Evolutionary conservation across 148 eudicot species (phyloP), one percentile per base, ranked within the genome.

Genomic region (Persicaria tinctoria): DNA sequence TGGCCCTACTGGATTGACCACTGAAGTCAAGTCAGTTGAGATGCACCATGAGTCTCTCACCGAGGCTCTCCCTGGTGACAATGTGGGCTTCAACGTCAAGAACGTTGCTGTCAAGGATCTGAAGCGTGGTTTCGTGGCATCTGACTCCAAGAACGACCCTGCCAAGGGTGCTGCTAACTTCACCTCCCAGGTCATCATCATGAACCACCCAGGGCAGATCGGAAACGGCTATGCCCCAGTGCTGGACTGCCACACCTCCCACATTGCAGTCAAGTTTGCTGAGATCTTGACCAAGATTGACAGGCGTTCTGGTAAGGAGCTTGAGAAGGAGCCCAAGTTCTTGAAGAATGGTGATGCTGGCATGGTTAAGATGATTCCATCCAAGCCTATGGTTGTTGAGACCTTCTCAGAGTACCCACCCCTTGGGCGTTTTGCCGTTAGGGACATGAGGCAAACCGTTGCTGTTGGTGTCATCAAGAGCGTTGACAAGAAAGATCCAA

Each of bases 401-500:
- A 80, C 82, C 73, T 80, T 80, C 79, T 76, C 82, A 0, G 79
- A 76, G 13, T 80, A 80, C 74, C 82, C 82, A 0, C 82, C 82
- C 1, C 79, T 80, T 0, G 82, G 82, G 1, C 79, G 82, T 20
- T 80, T 80, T 76, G 82, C 82, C 3, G 82, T 80, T 49, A 72
- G 82, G 48, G 82, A 80, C 79, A 80, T 80, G 82, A 72, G 82
- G 53, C 82, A 80, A 32, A 80, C 82, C 0, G 82, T 80, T 51
- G 82, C 82, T 47, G 82, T 80, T n/a, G 82, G 82, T 73, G 85
- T 82, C 13, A 82, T 82, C 82, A 82, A 82, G 78, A 76, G 78
- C 45, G 85, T 82, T 12, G 85, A 82, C 68, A 82, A 82, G 82
- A 82, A 82, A 80, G 85, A 82, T 5, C 82, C 85, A 3, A 41